Base-by-base conservation (phyloP, 2,329 filamentous ascomycete genomes). In the Verticillium isaacii region DNA sequence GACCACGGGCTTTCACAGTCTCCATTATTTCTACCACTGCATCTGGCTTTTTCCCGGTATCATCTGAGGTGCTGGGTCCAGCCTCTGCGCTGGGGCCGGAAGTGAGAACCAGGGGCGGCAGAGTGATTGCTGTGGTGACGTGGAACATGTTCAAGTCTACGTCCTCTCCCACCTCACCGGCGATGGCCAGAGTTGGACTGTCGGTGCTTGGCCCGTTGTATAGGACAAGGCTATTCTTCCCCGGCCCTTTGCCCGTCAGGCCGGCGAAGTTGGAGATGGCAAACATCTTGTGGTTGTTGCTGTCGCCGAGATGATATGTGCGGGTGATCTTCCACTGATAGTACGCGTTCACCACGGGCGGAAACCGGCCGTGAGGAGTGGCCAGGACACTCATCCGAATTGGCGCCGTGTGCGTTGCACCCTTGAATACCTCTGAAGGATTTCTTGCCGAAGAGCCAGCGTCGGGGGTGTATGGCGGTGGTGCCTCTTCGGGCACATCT, bases 241-340 rank as follows among this genome's bases (percentile, higher is more conserved):
- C 60, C 14, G 56, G 56, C 15, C 56, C 56, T 15, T 50, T 34
- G 9, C 39, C 55, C 23, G 23, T 23, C 11, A 55, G 2, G 15
- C 58, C 58, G 17, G 41, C 34, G 9, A 58, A 58, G 17, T 23
- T 29, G 9, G 61, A 57, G 3, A 57, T 17, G 29, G 58, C 58
- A 23, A 32, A 62, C 19, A 60, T 23, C 12, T 57, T 62, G 58
- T 60, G 58, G 9, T 36, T 41, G 1, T 23, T 23, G 8, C 41
- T 45, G 23, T 62, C 54, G 5, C 61, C 61, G 12, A 60, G 23
- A 37, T 62, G 39, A 14, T 15, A 45, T 9, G 54, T 41, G 37
- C 39, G 58, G 12, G 32, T 60, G 25, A 60, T 39, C 6, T 57
- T 62, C 12, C 32, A 41, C 36, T 7, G 41, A 4, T 19, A 57